These are phyloP conservation scores for Flueggea neowawraea DNA, from an alignment of 441 rosid species.

Conservation along the genomic window DNA sequence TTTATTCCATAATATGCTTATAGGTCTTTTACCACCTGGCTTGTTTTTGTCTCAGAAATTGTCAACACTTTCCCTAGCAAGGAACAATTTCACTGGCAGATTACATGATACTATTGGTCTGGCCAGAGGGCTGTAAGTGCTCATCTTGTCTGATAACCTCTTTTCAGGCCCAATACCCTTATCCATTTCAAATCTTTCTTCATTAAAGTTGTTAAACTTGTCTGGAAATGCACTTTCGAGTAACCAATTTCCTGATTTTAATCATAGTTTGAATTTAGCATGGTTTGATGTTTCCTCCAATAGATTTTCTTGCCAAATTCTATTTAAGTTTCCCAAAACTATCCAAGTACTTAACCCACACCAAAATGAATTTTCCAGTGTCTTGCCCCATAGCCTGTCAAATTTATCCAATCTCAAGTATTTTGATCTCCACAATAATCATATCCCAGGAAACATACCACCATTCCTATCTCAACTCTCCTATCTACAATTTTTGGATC, in stretches of 20 bases:
- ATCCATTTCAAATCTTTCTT: constrained; percentile 19
- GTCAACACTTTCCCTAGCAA: no score
- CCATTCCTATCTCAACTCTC: constrained; percentile 16
- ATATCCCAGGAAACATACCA: constrained; percentile 30
- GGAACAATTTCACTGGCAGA: no score
- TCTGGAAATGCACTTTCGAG: constrained; percentile 31
- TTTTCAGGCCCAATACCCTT: no score
- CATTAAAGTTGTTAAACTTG: constrained; percentile 20
- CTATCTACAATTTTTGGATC: constrained; percentile 26
- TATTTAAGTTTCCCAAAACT: constrained; percentile 11
- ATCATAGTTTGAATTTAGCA: not conserved
- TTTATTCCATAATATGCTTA: constrained; percentile 24
- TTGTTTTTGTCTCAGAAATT: no score
- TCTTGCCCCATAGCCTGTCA: constrained; percentile 18
- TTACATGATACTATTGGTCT: no score
- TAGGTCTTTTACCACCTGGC: no score
- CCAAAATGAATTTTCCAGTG: constrained; percentile 24
- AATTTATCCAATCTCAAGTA: constrained; percentile 17
- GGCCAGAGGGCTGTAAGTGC: no score
- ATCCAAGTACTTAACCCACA: constrained; percentile 14
- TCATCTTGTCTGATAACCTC: no score
- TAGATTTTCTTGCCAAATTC: constrained; percentile 33
- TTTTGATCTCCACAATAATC: constrained; percentile 44
- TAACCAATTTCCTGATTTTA: constrained; percentile 25
- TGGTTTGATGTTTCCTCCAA: constrained; percentile 19